phyloP scores from a whole-genome alignment of 2,329 filamentous ascomycete genomes.

The Raffaelea ambrosiae region DNA sequence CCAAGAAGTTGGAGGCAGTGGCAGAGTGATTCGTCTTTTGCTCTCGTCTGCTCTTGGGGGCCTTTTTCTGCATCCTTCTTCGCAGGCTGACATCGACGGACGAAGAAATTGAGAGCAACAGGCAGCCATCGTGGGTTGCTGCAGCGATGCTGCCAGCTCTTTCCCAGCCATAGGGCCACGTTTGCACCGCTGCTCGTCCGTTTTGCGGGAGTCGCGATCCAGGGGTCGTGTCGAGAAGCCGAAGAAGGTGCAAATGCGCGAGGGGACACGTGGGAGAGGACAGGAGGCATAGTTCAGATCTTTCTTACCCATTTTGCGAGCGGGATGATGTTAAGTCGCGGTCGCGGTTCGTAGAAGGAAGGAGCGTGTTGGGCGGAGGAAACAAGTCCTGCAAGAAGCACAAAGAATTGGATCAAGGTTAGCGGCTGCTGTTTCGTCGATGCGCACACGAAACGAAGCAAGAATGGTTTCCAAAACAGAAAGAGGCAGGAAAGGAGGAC shows the following conservation, averaged over 20 bases:
- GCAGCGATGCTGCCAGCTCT: too few species aligned
- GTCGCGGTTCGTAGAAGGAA: conserved; percentile 6
- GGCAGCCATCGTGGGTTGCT: too few species aligned
- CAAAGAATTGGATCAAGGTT: conserved; percentile 13
- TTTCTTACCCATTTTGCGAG: conserved; percentile 38
- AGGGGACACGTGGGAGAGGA: conserved; percentile 6
- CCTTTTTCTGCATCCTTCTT: too few species aligned
- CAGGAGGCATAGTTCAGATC: conserved; percentile 18
- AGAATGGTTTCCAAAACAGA: neutral
- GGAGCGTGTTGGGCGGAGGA: conserved; percentile 16
- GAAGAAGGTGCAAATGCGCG: conserved; percentile 4
- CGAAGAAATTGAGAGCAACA: too few species aligned
- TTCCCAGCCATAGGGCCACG: too few species aligned
- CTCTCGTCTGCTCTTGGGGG: too few species aligned
- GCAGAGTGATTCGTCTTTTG: too few species aligned
- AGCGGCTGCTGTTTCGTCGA: conserved; percentile 11
- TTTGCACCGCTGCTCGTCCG: too few species aligned
- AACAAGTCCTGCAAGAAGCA: conserved; percentile 17
- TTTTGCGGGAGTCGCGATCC: neutral
- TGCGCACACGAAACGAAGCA: neutral
- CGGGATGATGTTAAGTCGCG: neutral
- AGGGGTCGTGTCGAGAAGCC: neutral
- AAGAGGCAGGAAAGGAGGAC: neutral
- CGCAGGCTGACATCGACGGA: too few species aligned
- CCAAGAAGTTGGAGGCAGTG: too few species aligned